A percentile compares a stretch with the other conserved stretches of the same genome.
phyloP scores from a whole-genome alignment of 352 stramenopile genomes.

The Pythium folliculosum region DNA sequence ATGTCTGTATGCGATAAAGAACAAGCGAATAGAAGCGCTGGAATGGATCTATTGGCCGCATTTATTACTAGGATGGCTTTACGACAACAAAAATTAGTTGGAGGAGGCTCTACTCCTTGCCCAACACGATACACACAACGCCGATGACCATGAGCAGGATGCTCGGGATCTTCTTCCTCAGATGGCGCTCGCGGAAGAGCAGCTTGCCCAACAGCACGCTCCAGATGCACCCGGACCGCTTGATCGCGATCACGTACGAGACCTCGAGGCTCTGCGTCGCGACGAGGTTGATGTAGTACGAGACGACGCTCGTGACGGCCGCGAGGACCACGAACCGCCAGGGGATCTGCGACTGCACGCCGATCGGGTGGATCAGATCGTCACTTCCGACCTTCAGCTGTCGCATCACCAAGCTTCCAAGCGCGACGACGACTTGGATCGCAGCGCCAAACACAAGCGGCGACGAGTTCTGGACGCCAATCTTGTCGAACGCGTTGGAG shows the following conservation, averaged over 20 bases:
- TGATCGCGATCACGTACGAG: slow-evolving; percentile 86
- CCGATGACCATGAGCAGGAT: slow-evolving; percentile 81
- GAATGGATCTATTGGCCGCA: neutral
- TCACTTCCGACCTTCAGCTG: slow-evolving; percentile 55
- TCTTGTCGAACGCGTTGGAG: slow-evolving; percentile 85
- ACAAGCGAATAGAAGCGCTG: neutral
- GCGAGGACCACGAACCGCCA: slow-evolving; percentile 73
- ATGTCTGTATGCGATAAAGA: neutral
- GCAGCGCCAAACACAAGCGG: slow-evolving; percentile 69
- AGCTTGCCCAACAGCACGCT: slow-evolving; percentile 74
- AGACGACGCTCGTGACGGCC: slow-evolving; percentile 68
- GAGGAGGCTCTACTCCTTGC: slow-evolving; percentile 41
- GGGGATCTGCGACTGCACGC: slow-evolving; percentile 57
- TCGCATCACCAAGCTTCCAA: slow-evolving; percentile 62
- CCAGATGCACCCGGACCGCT: slow-evolving; percentile 84
- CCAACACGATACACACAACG: slow-evolving; percentile 78
- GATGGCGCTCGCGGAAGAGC: slow-evolving; percentile 68
- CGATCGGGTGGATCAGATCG: slow-evolving; percentile 65
- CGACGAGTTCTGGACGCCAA: slow-evolving; percentile 79
- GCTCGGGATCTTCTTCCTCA: slow-evolving; percentile 83
- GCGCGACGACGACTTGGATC: slow-evolving; percentile 71
- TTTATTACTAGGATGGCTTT: neutral
- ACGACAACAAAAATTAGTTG: neutral
- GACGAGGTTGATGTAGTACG: slow-evolving; percentile 85
- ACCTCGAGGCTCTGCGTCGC: slow-evolving; percentile 77